These are phyloP conservation scores for Leptodermis oblonga DNA, from an alignment of 257 asterid genomes.

Conservation along the genomic window DNA sequence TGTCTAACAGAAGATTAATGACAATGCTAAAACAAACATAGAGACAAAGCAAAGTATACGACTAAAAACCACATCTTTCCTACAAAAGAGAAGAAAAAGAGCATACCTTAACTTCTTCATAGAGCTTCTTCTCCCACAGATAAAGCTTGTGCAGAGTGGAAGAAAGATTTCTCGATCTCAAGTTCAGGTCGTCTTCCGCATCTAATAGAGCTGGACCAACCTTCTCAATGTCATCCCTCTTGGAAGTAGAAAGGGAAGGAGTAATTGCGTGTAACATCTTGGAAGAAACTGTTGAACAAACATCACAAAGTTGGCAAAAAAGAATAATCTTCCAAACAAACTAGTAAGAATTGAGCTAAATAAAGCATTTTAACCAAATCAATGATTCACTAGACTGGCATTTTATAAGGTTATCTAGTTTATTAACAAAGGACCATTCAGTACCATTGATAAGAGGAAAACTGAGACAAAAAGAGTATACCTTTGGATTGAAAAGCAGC, in stretches of 20 bases:
- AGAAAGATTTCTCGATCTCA: constrained; percentile 68
- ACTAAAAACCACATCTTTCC: not conserved
- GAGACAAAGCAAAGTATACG: not conserved
- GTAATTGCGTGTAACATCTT: constrained; percentile 59
- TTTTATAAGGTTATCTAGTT: no score
- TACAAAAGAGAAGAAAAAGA: constrained; percentile 1
- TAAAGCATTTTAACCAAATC: constrained; percentile 3
- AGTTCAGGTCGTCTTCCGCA: constrained; percentile 51
- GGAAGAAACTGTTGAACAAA: constrained; percentile 58
- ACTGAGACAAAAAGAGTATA: constrained; percentile 17
- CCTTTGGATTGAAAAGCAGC: constrained; percentile 70
- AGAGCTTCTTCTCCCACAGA: constrained; percentile 97
- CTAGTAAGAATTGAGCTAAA: not conserved
- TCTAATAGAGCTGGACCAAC: constrained; percentile 48
- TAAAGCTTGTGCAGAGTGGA: constrained; percentile 80
- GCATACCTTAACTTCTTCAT: constrained; percentile 91
- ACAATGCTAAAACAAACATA: constrained; percentile 2
- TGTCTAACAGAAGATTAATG: constrained; percentile 2
- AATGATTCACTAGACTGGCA: not conserved
- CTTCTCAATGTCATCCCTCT: constrained; percentile 32
- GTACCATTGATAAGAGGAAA: not conserved
- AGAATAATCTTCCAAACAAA: constrained; percentile 15
- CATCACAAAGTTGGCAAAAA: constrained; percentile 1
- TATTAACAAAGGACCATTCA: not conserved
- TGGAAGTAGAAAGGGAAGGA: constrained; percentile 51